phyloP scores from a whole-genome alignment of 768 basidiomycete species.

The Macrolepiota fuliginosa region DNA sequence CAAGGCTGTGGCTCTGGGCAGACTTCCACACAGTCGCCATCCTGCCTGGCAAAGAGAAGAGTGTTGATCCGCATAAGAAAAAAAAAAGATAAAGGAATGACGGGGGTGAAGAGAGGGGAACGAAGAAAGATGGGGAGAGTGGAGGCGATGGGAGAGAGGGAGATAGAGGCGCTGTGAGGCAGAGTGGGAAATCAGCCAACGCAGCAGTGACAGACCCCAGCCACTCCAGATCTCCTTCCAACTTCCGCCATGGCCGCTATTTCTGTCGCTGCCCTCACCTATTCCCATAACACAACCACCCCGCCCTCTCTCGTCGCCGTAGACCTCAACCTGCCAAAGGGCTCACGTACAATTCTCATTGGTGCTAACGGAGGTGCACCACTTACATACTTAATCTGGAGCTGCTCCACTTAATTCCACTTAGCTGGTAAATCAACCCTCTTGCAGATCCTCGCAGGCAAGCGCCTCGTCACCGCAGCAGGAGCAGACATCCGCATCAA shows the following conservation, averaged over 20 bases:
- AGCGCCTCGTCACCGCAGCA: conserved; percentile 61
- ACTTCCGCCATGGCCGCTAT: conserved; percentile 28
- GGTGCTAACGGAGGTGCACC: conserved; percentile 90
- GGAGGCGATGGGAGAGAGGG: conserved; percentile 19
- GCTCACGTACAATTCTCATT: conserved; percentile 81
- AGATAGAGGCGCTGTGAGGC: conserved; percentile 14
- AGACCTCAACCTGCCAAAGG: conserved; percentile 62
- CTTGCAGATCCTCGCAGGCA: conserved; percentile 91
- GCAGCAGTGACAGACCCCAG: not conserved
- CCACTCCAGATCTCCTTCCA: not conserved
- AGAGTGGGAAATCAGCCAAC: conserved; percentile 14
- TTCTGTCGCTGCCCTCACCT: conserved; percentile 53
- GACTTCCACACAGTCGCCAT: conserved; percentile 37
- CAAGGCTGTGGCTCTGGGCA: conserved; percentile 54
- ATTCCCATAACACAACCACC: conserved; percentile 41
- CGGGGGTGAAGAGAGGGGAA: conserved; percentile 13
- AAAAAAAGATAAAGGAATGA: conserved; percentile 15
- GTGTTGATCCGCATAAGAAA: conserved; percentile 22
- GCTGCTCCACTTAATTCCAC: conserved; percentile 15
- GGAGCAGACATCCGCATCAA: conserved; percentile 67
- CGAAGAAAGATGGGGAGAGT: conserved; percentile 7
- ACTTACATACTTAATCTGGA: conserved; percentile 3
- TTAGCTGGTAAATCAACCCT: conserved; percentile 94
- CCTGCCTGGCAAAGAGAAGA: conserved; percentile 37
- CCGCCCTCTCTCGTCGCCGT: conserved; percentile 63